phyloP scores from a whole-genome alignment of 1,284 basidiomycete genomes.

The Amanita bisporigera region DNA sequence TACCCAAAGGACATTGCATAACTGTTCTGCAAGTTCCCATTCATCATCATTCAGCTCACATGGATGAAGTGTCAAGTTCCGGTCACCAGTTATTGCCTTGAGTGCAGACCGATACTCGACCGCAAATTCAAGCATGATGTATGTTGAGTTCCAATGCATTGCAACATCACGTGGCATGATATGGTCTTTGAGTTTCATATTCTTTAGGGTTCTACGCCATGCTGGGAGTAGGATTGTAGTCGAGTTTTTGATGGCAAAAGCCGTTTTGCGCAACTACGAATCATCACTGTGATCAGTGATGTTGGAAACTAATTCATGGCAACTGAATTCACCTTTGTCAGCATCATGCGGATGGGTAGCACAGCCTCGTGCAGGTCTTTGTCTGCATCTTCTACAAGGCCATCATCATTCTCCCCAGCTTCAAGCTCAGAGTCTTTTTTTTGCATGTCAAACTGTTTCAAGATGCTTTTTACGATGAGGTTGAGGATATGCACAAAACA shows the following conservation, averaged over 20 bases:
- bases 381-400: neutral
- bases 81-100: no score
- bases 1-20: neutral
- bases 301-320: no score
- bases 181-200: no score
- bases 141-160: no score
- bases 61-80: constrained; percentile 11
- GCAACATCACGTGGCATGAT: no score
- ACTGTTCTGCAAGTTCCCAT: neutral
- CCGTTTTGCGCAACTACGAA: no score
- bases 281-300: no score
- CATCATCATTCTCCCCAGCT: constrained; percentile 1
- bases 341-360: neutral
- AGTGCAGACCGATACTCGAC: no score
- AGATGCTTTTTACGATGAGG: neutral
- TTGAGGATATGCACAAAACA: constrained; percentile 5
- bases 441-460: neutral
- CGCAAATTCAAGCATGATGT: no score
- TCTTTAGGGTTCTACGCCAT: no score
- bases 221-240: no score
- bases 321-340: neutral
- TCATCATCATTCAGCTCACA: neutral
- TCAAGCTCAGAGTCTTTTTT: neutral
- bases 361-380: neutral
- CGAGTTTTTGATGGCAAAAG: no score